A percentile compares a stretch with the other conserved stretches of the same genome.
Evolutionary conservation across 2,329 filamentous ascomycete genomes (phyloP).

Genomic region (Venturia carpophila): DNA sequence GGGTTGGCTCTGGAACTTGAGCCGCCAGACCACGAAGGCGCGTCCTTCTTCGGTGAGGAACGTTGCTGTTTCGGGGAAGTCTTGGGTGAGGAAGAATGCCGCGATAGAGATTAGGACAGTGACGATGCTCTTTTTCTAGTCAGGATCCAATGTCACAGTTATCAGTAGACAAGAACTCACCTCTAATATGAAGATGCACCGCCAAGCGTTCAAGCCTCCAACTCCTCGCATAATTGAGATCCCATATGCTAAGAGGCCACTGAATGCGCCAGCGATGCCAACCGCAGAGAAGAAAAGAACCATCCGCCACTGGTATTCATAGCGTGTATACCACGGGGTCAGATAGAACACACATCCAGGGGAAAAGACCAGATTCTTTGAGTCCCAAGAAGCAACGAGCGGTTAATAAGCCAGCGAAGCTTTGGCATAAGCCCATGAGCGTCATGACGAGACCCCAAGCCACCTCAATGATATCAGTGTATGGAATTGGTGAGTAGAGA

Average conservation of each 20-base stretch:
- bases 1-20: conserved; percentile 29
- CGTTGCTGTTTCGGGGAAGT: conserved; percentile 53
- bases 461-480: conserved; percentile 22
- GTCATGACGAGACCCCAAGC: conserved; percentile 44
- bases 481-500: neutral
- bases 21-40: conserved; percentile 51
- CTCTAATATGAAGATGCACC: conserved; percentile 37
- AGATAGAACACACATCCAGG: conserved; percentile 30
- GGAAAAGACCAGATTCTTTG: conserved; percentile 33
- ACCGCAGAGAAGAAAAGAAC: conserved; percentile 54
- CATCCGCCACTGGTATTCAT: conserved; percentile 51
- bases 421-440: conserved; percentile 42
- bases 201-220: conserved; percentile 36
- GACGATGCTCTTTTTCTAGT: conserved; percentile 22
- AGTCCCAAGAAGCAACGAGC: conserved; percentile 41
- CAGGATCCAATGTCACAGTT: neutral
- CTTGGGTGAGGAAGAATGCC: conserved; percentile 54
- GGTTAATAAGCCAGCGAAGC: conserved; percentile 39
- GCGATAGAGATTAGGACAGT: conserved; percentile 30
- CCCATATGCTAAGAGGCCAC: conserved; percentile 50
- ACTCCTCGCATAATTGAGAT: conserved; percentile 56
- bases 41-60: conserved; percentile 49
- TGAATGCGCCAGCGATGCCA: conserved; percentile 52
- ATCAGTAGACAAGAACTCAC: neutral
- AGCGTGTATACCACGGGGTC: conserved; percentile 55